Base-by-base conservation (phyloP, 1,284 basidiomycete genomes). In the Sporisorium graminicola region DNA sequence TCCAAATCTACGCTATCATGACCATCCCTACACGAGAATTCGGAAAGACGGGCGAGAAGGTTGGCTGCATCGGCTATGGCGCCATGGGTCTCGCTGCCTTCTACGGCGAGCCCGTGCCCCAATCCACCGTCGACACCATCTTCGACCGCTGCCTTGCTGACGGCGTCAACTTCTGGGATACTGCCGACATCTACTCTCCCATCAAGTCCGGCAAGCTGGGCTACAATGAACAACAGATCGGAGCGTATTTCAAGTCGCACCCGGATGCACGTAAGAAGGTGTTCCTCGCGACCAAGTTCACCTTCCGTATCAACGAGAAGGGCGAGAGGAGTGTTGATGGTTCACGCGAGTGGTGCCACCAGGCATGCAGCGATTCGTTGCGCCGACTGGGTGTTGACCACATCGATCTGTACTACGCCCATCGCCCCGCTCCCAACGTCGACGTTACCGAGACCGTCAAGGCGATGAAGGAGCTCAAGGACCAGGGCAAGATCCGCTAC, bases 381-480 rank as follows among this genome's bases (percentile, higher is more conserved):
- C 57, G 83, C 49, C 74, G 86, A 20, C 78, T 87, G 12, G 85
- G 86, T 1, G 77, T 82, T 9, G 76, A 84, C 24, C 85, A 73
- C 31, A 77, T 87, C 26, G 87, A 87, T 67, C 76, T 87, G 24
- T 87, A 86, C 80, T 88, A 88, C 69, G 76, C 86, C 10, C 87
- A 88, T 67, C 82, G 87, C 26, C 66, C 75, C 12, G 70, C 62
- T 31, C 57, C 64, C n/a, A 91, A 91, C 53, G 90, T 89, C 2
- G 54, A 62, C 35, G 89, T 92, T 80, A 89, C 90, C 76, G 91
- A 92, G 86, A 94, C 93, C 14, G 93, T 92, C 90, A 80, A 85
- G 40, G 92, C 89, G 9, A 89, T 94, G 89, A 93, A 94, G 85
- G 88, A 89, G 75, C 88, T 93, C 58, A 90, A 91, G 55, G 91